Evolutionary conservation across 2,329 filamentous ascomycete species (phyloP), one percentile per base, ranked within the genome.

Genomic region (Westerdykella ornata): DNA sequence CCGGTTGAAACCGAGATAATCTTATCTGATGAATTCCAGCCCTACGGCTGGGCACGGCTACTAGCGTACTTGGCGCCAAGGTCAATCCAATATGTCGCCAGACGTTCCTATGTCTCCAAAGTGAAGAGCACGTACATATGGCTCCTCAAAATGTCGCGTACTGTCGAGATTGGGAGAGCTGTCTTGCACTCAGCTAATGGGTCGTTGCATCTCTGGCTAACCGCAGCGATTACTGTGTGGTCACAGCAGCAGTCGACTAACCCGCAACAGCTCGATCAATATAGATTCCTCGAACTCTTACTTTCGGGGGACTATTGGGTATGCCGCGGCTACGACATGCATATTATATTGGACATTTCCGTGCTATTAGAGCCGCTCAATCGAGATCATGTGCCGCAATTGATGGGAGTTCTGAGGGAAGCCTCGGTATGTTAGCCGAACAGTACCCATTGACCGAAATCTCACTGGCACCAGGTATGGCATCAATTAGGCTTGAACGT

Each of bases 191-290:
- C 52, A 18, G 42, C 56, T 13, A 42, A 39, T 20, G 43, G 48
- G 7, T 38, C 56, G 26, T 43, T 62, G 20, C 59, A 65, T 51
- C 59, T 67, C n/a, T 63, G 58, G 59, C 54, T 64, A 42, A 58
- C 44, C 19, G 60, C 61, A 33, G 58, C 59, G 46, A 61, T 65
- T 51, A 63, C 60, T 19, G 38, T 63, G 48, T 60, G 55, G 59
- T 47, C 54, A 41, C 45, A 50, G 37, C 53, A 57, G 43, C 30
- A 51, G 18, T 42, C 40, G 35, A 48, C 45, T 60, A 48, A 62
- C 36, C 14, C 60, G 14, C 41, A 56, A 19, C 47, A 56, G 26
- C 41, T 54, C 18, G 44, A 43, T 22, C 26, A 46, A 12, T n/a
- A 15, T 14, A 46, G 39, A 18, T 32, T 57, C 6, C 41, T 63